Evolutionary conservation across 129 eudicot genomes (phyloP).

Genomic region (Deinandra increscens): DNA sequence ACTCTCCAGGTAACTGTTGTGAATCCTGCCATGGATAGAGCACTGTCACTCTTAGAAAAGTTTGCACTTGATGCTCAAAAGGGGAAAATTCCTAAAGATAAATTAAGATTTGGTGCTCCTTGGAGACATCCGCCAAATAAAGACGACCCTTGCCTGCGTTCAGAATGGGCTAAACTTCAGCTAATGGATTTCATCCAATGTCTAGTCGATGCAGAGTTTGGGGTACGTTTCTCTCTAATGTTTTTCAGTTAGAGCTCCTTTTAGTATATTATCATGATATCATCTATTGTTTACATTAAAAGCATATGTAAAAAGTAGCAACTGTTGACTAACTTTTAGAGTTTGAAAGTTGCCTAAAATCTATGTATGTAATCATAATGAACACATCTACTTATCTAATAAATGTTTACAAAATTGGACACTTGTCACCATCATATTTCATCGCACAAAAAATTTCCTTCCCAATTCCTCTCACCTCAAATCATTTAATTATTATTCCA

Average conservation of each 20-base stretch:
- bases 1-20: conserved; percentile 73
- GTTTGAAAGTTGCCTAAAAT: neutral
- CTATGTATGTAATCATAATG: neutral
- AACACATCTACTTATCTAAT: too few species aligned
- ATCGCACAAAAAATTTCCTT: too few species aligned
- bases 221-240: conserved; percentile 47
- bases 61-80: conserved; percentile 76
- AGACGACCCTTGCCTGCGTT: conserved; percentile 37
- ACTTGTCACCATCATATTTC: too few species aligned
- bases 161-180: conserved; percentile 87
- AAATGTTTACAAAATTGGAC: too few species aligned
- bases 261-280: neutral
- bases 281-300: neutral
- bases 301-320: neutral
- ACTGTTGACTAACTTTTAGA: neutral
- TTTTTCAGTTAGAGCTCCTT: neutral
- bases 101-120: conserved; percentile 88
- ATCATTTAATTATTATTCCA: too few species aligned
- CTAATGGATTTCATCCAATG: conserved; percentile 84
- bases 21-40: conserved; percentile 94
- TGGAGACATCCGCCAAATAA: conserved; percentile 87
- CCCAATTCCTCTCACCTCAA: too few species aligned
- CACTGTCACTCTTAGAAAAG: conserved; percentile 59
- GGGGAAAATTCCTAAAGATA: conserved; percentile 73
- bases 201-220: conserved; percentile 66